Evolutionary conservation across 2,329 filamentous ascomycete species (phyloP), one percentile per base, ranked within the genome.

Genomic region (Microsporum ferrugineum): DNA sequence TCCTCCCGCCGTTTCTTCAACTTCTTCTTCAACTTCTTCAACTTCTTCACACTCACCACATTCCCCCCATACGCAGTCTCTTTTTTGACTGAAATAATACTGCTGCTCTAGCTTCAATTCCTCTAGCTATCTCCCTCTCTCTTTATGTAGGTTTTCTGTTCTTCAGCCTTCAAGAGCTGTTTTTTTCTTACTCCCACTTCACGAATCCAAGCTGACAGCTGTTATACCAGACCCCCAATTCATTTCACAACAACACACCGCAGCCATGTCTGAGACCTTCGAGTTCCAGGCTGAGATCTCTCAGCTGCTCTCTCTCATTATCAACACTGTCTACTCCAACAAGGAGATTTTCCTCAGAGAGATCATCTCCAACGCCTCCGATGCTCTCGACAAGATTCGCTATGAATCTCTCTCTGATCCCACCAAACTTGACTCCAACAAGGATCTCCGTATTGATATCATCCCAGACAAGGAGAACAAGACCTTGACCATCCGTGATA

Each of bases 241-340:
- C 33, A 39, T 29, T 51, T 51, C 45, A 51, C 45, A 51, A 7
- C 27, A 29, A 33, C 31, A 51, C 23, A 36, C 33, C 51, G 51
- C 51, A 79, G 88, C 77, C 77, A 96, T 95, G 89, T 80, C 90
- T 79, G 91, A 97, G 84, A 96, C 91, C 71, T 99, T 99, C 82
- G 92, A 97, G 88, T 99, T 97, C 84, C 94, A 99, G 88, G 94
- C 94, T 88, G 94, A 99, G 89, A 99, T 99, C 77, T 97, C 92
- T 88, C 94, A 99, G 89, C 89, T 99, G 69, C 88, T 99, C 76
- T 91, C 88, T 71, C 89, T 99, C 77, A 99, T 99, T 81, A 99
- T 99, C 86, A 99, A 99, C 89, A 97, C 94, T 69, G 94, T 99
- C 82, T 99, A 97, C 85, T 96, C 91, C 71, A 99, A 99, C 88